A percentile compares a stretch with the other conserved stretches of the same genome.
Conservation (phyloP, 352 stramenopile genomes). For the Phytopythium chamaehyphon region DNA sequence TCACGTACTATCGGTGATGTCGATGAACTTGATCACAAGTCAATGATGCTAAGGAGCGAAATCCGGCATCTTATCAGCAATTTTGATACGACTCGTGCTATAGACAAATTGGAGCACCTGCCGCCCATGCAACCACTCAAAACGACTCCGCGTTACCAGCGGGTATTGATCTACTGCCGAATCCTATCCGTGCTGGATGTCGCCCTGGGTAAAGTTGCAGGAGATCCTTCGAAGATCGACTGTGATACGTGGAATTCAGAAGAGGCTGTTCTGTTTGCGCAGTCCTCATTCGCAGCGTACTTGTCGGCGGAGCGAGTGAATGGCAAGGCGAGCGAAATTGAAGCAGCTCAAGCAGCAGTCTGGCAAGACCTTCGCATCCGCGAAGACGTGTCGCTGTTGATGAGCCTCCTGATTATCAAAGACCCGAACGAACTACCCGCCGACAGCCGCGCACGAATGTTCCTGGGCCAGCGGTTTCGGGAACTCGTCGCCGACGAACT, state of each 20-base stretch:
- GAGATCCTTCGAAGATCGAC: neutral
- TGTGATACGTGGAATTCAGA: slow-evolving; percentile 26
- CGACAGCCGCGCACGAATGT: slow-evolving; percentile 20
- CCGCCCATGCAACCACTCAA: neutral
- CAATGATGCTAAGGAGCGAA: slow-evolving; percentile 25
- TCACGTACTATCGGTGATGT: neutral
- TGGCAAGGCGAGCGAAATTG: neutral
- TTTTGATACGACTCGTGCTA: slow-evolving; percentile 25
- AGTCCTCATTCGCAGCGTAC: slow-evolving; percentile 16
- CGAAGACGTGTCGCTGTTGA: slow-evolving; percentile 15
- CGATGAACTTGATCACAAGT: slow-evolving; percentile 5
- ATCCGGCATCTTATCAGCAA: slow-evolving; percentile 31
- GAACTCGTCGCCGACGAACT: slow-evolving; percentile 39
- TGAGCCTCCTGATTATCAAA: slow-evolving; percentile 38
- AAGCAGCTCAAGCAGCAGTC: slow-evolving; percentile 5
- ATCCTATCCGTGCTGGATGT: slow-evolving; percentile 46
- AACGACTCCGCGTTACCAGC: slow-evolving; percentile 2
- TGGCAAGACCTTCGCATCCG: neutral
- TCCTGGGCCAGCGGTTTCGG: slow-evolving; percentile 32
- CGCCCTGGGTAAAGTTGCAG: slow-evolving; percentile 8
- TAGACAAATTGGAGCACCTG: slow-evolving; percentile 20
- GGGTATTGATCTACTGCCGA: slow-evolving; percentile 25
- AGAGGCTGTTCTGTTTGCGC: slow-evolving; percentile 29
- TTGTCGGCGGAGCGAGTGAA: slow-evolving; percentile 5
- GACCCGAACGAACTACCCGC: slow-evolving; percentile 20